phyloP scores from a whole-genome alignment of 345 rosid species.

The Eucalyptus lansdowneana region DNA sequence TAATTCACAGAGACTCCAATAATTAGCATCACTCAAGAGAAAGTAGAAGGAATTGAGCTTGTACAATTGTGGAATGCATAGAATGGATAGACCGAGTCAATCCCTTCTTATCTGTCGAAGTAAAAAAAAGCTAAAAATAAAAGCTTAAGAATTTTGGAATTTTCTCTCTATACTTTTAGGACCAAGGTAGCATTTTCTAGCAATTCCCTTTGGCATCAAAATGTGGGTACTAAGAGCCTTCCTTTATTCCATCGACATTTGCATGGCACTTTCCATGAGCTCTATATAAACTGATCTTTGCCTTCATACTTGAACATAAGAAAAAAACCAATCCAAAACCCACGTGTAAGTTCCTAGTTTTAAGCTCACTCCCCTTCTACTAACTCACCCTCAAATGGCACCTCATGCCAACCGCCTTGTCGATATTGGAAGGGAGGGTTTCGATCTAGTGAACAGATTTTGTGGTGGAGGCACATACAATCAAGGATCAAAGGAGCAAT shows the following conservation, averaged over 20 bases:
- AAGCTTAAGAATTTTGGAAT: background rate
- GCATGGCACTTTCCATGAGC: background rate
- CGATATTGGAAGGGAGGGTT: background rate
- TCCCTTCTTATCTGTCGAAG: background rate
- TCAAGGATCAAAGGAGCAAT: background rate
- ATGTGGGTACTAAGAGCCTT: background rate
- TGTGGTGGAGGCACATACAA: background rate
- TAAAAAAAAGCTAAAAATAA: background rate
- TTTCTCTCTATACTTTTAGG: background rate
- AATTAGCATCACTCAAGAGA: background rate
- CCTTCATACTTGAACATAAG: background rate
- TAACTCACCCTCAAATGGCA: background rate
- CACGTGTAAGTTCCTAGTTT: background rate
- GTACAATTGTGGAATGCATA: background rate
- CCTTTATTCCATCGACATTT: background rate
- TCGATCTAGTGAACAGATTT: background rate
- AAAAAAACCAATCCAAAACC: background rate
- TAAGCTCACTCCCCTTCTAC: background rate
- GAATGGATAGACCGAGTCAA: background rate
- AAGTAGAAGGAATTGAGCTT: background rate
- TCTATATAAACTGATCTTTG: background rate
- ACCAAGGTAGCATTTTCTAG: background rate
- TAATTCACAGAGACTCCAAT: background rate
- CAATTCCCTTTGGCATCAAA: background rate
- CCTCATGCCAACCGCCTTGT: background rate